These are phyloP conservation scores for Suillus hirtellus DNA, from an alignment of 768 basidiomycete species.

Conservation along the genomic window DNA sequence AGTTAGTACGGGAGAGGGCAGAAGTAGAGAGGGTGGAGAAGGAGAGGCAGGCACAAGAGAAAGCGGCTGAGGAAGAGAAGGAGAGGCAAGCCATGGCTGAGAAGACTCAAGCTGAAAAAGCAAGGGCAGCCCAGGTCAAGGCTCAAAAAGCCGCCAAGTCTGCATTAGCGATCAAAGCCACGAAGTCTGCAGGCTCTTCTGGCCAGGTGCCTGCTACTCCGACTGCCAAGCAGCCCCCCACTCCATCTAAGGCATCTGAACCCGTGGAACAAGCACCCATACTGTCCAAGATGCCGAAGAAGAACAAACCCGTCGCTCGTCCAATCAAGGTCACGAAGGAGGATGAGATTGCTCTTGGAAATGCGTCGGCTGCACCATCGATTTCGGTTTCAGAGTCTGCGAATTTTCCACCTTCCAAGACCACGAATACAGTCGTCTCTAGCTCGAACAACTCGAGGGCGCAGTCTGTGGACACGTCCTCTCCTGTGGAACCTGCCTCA, in stretches of 20 bases:
- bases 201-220: slow-evolving; percentile 6
- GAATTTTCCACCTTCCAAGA: slow-evolving; percentile 35
- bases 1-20: slow-evolving; percentile 35
- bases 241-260: slow-evolving; percentile 30
- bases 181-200: slow-evolving; percentile 18
- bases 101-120: slow-evolving; percentile 27
- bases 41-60: slow-evolving; percentile 34
- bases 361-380: slow-evolving; percentile 44
- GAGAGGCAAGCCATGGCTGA: slow-evolving; percentile 30
- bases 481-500: slow-evolving; percentile 47
- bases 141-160: slow-evolving; percentile 27
- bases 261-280: slow-evolving; percentile 65
- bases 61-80: slow-evolving; percentile 36
- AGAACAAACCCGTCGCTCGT: slow-evolving; percentile 66
- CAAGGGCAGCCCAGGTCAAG: slow-evolving; percentile 28
- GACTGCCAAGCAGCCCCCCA: slow-evolving; percentile 22
- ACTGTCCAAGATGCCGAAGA: slow-evolving; percentile 82
- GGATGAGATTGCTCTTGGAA: slow-evolving; percentile 44
- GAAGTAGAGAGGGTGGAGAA: slow-evolving; percentile 43
- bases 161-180: slow-evolving; percentile 12
- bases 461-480: slow-evolving; percentile 55
- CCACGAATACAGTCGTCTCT: slow-evolving; percentile 38
- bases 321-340: slow-evolving; percentile 62
- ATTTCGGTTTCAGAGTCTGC: slow-evolving; percentile 50
- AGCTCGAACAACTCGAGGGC: slow-evolving; percentile 60